Evolutionary conservation across 805 yeast genomes (phyloP), one percentile per base, ranked within the genome.

Genomic region (Sugiyamaella smithiae): DNA sequence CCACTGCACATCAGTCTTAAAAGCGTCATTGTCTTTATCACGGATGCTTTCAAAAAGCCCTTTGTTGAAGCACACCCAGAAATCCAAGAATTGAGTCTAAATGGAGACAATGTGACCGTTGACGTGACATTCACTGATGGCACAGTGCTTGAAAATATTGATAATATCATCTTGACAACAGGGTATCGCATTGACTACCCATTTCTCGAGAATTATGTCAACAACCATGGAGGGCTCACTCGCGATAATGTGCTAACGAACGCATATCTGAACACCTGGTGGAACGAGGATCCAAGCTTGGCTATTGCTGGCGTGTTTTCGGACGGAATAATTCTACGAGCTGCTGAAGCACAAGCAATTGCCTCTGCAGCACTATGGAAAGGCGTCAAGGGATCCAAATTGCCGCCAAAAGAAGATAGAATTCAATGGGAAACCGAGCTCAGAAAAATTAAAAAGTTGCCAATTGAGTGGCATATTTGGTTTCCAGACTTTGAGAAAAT

Each of bases 141-240:
- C 2, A 28, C 55, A 6, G 17, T 29, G 11, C 45, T 40, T 7
- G 37, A 38, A 42, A 71, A 53, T 11, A 57, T 63, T 43, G 74
- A 68, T 45, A 58, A 57, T 37, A 54, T 70, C 12, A 40, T 70
- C 4, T 62, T 67, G 31, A 61, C 70, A 22, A 70, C 74, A 4
- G 74, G 74, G 1, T 70, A 69, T 50, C 69, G 68, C 46, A 63
- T 58, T 49, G 63, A 66, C 44, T 66, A 56, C 52, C 72, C 71
- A 16, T 68, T 65, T 50, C 20, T 54, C 37, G 45, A 51, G 4
- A 37, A 40, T 11, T 50, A 45, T 33, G 20, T 43, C 9, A 20
- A 22, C 4, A 17, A 40, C 17, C 40, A 40, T 23, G 53, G 53
- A 3, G 53, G 55, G 12, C 49, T 57, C 20, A 38, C 44, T 16